Evolutionary conservation across 176 grass and related monocot genomes (phyloP), one percentile per base, ranked within the genome.

Genomic region (Carex pumila): DNA sequence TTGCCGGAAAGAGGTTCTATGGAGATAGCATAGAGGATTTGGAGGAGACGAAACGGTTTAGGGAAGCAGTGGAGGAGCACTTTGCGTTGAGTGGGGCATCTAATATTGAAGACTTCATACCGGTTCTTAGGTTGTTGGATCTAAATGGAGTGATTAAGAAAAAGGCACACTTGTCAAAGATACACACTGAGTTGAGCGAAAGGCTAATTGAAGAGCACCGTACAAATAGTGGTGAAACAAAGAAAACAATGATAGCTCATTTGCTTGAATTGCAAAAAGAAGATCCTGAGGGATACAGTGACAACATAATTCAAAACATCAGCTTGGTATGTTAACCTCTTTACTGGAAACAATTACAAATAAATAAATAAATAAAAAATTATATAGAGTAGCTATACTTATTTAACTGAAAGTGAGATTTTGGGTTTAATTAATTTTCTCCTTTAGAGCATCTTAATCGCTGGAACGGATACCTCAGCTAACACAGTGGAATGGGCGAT

Each of bases 141-240:
- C 53, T 64, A 12, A 49, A 54, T 36, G 76, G 85, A 21, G 11
- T 10, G 61, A 66, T 30, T 14, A 81, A 67, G 85, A 81, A 54
- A 29, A 12, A 69, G 15, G 0, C 1, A 36, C 57, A 31, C 17
- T 34, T 87, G 12, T 50, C 14, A 11, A 18, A 49, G 18, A 31
- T 19, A 32, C 19, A 69, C 12, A 41, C 29, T 0, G 31, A 56
- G 3, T 47, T 87, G 19, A 34, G 29, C 3, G 49, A 25, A 11
- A 43, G n/a, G 15, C 29, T 87, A 9, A 81, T 87, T 29, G 84
- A 85, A 55, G 74, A 86, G 25, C 62, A 70, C 5, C 30, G 85
- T 1, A 47, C 1, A 22, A 30, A 47, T 39, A 71, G 53, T 18
- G 4, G 19, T 0, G 3, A 64, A 3, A 22, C 22, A 7, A 21